phyloP scores from a whole-genome alignment of 495 filamentous ascomycete genomes.

The Lepidopterella palustris region DNA sequence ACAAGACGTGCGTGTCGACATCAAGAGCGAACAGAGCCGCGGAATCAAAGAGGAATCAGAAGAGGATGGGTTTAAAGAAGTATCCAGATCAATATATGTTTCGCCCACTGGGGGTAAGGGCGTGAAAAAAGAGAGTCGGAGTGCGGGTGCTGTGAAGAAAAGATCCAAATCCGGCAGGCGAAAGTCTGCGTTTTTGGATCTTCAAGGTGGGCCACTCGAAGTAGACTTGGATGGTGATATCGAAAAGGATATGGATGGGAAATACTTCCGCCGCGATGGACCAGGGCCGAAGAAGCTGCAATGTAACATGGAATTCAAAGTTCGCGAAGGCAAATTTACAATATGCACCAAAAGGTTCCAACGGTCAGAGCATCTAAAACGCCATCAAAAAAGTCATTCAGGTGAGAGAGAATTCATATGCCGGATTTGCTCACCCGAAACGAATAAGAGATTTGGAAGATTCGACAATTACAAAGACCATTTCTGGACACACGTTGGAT shows the following conservation, averaged over 20 bases:
- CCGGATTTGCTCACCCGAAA: background rate
- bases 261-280: background rate
- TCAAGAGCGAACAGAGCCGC: background rate
- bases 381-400: background rate
- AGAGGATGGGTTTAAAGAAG: background rate
- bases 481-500: background rate
- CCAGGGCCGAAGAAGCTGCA: background rate
- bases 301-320: background rate
- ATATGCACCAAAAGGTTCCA: background rate
- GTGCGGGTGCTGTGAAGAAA: background rate
- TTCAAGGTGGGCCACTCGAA: background rate
- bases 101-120: background rate
- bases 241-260: background rate
- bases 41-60: background rate
- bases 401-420: background rate
- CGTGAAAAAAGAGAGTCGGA: background rate
- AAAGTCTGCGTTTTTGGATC: background rate
- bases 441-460: background rate
- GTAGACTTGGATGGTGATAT: background rate
- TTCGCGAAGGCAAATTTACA: too few species aligned
- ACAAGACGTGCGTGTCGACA: background rate
- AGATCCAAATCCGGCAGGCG: background rate
- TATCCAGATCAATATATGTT: background rate
- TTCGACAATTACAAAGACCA: background rate
- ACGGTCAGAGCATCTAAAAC: conserved; percentile 1